Percentiles rank a stretch among this genome's conserved stretches.
Conservation (phyloP, 306 rosid genomes). For the Leucaena leucocephala region DNA sequence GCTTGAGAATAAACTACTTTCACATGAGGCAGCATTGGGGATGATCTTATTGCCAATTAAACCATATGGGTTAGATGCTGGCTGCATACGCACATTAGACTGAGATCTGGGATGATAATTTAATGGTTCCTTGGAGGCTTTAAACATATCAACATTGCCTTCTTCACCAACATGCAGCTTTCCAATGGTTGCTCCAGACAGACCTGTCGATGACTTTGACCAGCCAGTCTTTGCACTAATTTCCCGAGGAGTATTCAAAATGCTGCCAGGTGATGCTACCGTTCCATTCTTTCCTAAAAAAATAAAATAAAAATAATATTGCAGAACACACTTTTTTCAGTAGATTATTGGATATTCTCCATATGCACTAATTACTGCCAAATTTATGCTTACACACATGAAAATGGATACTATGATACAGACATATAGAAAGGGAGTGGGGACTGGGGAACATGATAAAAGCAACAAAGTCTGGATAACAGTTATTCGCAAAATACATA, state of each 20-base stretch:
- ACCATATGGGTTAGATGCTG: slow-evolving; percentile 62
- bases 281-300: slow-evolving; percentile 55
- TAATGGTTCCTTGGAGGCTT: slow-evolving; percentile 50
- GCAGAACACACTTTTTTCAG: slow-evolving; percentile 27
- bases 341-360: slow-evolving; percentile 29
- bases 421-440: neutral
- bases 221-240: slow-evolving; percentile 47
- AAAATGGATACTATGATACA: slow-evolving; percentile 19
- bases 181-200: slow-evolving; percentile 42
- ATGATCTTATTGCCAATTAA: slow-evolving; percentile 55
- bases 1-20: slow-evolving; percentile 81
- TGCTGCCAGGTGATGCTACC: slow-evolving; percentile 47
- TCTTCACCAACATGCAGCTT: slow-evolving; percentile 48
- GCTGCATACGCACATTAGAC: slow-evolving; percentile 52
- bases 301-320: slow-evolving; percentile 15
- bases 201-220: slow-evolving; percentile 45
- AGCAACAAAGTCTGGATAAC: slow-evolving; percentile 13
- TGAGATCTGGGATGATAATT: slow-evolving; percentile 52
- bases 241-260: slow-evolving; percentile 46
- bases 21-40: slow-evolving; percentile 53
- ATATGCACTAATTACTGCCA: slow-evolving; percentile 20
- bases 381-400: slow-evolving; percentile 16
- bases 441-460: neutral
- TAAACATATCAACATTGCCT: slow-evolving; percentile 43
- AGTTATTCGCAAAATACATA: neutral